Evolutionary conservation across 805 yeast genomes (phyloP), one percentile per base, ranked within the genome.

Genomic region (Saccharomycodes ludwigii): DNA sequence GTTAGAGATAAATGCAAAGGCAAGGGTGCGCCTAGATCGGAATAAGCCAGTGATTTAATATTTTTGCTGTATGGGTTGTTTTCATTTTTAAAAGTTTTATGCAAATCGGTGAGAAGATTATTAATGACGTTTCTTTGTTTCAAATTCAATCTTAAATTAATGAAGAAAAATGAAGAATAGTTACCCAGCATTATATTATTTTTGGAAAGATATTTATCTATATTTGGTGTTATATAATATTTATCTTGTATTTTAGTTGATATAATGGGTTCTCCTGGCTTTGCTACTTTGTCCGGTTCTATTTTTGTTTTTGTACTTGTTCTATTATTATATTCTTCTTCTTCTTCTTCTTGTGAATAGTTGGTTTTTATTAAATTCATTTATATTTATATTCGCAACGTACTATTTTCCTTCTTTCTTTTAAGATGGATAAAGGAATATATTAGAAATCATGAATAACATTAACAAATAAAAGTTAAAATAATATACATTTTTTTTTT

Each of bases 1-100:
- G 45, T 34, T 21, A 54, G 33, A 0, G 59, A 42, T 3, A 54
- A 30, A 28, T 54, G 59, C 19, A 54, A 34, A 2, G 52, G 47
- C 10, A 31, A 14, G 2, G 52, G 52, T 4, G 56, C 38, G 1
- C 56, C 55, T 15, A 52, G 35, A 2, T 42, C 29, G 12, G 46
- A 40, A 6, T 38, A n/a, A 27, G 37, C 44, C 25, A 44, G 25
- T 2, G 58, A 42, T n/a, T 29, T 29, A 7, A 34, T 15, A 9
- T 27, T 15, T 18, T 30, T 18, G 17, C 27, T 14, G 13, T 31
- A 16, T 3, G 26, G 17, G 8, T 22, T 19, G 13, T 22, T 27
- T 18, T 26, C 21, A 6, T 24, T 18, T 9, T 17, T 24, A 28
- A 40, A 34, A 10, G 12, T 27, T 5, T 21, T 19, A 24, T 42